Base-by-base conservation (phyloP, 2,329 filamentous ascomycete genomes). In the Trichophyton rubrum region DNA sequence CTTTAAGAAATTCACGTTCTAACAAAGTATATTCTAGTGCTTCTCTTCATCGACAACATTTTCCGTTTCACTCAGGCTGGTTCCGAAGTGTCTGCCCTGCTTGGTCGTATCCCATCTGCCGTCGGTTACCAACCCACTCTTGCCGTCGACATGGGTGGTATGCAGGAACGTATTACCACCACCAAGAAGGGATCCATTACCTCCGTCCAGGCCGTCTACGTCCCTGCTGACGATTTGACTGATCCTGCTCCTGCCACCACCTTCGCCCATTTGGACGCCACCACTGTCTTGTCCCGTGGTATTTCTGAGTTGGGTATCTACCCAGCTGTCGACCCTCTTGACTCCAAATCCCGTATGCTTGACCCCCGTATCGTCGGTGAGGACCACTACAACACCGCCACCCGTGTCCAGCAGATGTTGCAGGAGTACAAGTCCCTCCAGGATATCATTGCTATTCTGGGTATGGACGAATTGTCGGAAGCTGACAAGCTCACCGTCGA, bases 381-480 rank as follows among this genome's bases (percentile, higher is more conserved):
- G 75, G 93, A 99, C 65, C 93, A 99, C 85, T 99, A 99, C 87
- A 78, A 90, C 65, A 92, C 86, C 72, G 93, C 93, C 77, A 89
- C 88, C 77, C 87, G 87, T 72, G 93, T 99, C 74, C 93, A 99
- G 84, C 90, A 96, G 82, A 97, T 96, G 80, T 87, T 99, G 77
- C 93, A 99, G 82, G 93, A 97, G 85, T 99, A 99, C 89, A 97
- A 97, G 89, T 97, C 92, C 67, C 90, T 99, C 69, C 93, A 99
- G 83, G 93, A 99, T 83, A 99, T 99, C 86, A 96, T 96, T 84
- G 93, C 93, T 80, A 99, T 99, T 90, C 81, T 97, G 77, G 92
- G 92, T 87, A 97, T 99, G 93, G 93, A 99, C 80, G 93, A 99
- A 79, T 82, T 99, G 80, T 97, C 93, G 67, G 93, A 97, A 84